Conservation (phyloP, 179 eudicot species). For the Spergularia azorica region DNA sequence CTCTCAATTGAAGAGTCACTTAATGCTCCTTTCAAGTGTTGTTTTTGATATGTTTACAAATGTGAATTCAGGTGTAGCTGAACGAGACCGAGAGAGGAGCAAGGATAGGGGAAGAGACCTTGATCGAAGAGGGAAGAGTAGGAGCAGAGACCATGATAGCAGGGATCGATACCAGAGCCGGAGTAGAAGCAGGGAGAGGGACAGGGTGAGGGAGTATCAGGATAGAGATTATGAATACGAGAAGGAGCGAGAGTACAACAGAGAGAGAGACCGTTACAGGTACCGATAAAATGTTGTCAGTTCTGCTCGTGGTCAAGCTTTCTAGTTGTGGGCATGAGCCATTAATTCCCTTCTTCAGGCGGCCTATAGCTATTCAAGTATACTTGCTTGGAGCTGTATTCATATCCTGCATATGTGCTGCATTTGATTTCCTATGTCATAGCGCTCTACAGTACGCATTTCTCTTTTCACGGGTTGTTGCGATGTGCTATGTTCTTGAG, state of each 20-base stretch:
- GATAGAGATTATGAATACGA: slow-evolving; percentile 44
- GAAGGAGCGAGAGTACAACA: slow-evolving; percentile 33
- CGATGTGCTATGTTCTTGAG: slow-evolving; percentile 13
- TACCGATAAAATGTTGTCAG: slow-evolving; percentile 24
- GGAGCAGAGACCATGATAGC: slow-evolving; percentile 67
- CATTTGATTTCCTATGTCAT: slow-evolving; percentile 4
- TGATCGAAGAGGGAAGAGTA: slow-evolving; percentile 49
- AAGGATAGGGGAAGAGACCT: slow-evolving; percentile 63
- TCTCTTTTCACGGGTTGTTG: neutral
- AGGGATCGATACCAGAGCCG: slow-evolving; percentile 60
- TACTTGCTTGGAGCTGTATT: neutral
- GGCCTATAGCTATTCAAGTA: neutral
- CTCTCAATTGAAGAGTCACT: neutral
- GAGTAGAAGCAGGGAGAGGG: slow-evolving; percentile 64
- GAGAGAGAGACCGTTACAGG: slow-evolving; percentile 45
- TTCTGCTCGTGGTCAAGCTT: neutral
- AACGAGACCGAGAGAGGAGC: slow-evolving; percentile 41
- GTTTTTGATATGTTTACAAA: neutral
- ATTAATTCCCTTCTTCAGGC: neutral
- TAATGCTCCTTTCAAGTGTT: neutral
- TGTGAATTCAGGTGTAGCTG: slow-evolving; percentile 49
- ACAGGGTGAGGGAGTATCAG: slow-evolving; percentile 52
- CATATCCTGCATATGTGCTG: slow-evolving; percentile 8
- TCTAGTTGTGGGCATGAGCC: slow-evolving; percentile 11
- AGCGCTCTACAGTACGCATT: slow-evolving; percentile 11